Evolutionary conservation across 352 stramenopile species (phyloP).

Genomic region (Globisporangium emineosum): DNA sequence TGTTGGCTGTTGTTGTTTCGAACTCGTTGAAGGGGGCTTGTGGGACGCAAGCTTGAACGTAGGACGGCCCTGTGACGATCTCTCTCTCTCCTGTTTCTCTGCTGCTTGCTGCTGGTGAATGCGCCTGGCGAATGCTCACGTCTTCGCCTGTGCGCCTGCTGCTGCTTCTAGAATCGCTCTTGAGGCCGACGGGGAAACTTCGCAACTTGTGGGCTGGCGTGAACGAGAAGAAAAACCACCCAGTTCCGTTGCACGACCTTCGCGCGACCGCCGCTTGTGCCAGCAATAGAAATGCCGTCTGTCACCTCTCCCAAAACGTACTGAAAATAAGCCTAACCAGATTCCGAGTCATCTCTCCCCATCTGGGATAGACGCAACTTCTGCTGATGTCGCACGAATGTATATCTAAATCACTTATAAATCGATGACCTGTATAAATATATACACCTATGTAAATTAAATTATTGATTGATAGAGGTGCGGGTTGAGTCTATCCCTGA

Average conservation of each 20-base stretch:
- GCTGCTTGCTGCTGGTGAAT: neutral
- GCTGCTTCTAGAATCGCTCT: slow-evolving; percentile 11
- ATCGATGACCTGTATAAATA: neutral
- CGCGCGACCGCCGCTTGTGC: slow-evolving; percentile 1
- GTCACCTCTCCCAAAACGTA: neutral
- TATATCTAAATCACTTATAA: neutral
- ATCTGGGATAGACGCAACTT: slow-evolving; percentile 3
- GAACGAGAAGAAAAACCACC: slow-evolving; percentile 1
- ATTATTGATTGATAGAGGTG: neutral
- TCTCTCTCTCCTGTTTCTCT: neutral
- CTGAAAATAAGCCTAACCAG: neutral
- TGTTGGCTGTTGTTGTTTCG: too few species aligned
- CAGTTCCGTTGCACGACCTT: neutral
- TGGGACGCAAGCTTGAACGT: too few species aligned
- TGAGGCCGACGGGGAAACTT: slow-evolving; percentile 1
- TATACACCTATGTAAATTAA: neutral
- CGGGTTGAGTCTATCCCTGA: neutral
- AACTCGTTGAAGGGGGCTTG: too few species aligned
- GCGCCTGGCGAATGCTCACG: neutral
- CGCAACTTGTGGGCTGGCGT: neutral
- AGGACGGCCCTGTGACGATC: neutral
- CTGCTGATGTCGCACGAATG: neutral
- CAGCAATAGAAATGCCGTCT: neutral
- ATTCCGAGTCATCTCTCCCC: slow-evolving; percentile 1
- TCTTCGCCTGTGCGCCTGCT: neutral